Evolutionary conservation across 345 rosid species (phyloP).

Genomic region (Citrus sinensis): DVS_A1.0 CM039161.1:1576501-1577000

Average conservation of each 20-base stretch:
- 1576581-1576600: conserved; percentile 45
- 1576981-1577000: not conserved
- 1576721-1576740: not conserved
- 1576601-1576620: conserved; percentile 46
- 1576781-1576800: conserved; percentile 1
- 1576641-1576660: not conserved
- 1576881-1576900: conserved; percentile 50
- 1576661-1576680: not conserved
- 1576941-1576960: conserved; percentile 63
- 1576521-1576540: conserved; percentile 40
- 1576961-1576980: conserved; percentile 14
- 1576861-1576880: conserved; percentile 46
- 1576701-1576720: not conserved
- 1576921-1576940: conserved; percentile 52
- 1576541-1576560: conserved; percentile 43
- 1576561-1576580: conserved; percentile 49
- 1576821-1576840: conserved; percentile 52
- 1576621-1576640: conserved; percentile 19
- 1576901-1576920: conserved; percentile 56
- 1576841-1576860: conserved; percentile 43
- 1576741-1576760: not conserved
- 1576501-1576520: conserved; percentile 40
- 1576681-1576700: not conserved
- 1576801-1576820: conserved; percentile 25
- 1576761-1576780: not conserved